Base-by-base conservation (phyloP, 768 basidiomycete species). In the Cyathus striatus region DNA sequence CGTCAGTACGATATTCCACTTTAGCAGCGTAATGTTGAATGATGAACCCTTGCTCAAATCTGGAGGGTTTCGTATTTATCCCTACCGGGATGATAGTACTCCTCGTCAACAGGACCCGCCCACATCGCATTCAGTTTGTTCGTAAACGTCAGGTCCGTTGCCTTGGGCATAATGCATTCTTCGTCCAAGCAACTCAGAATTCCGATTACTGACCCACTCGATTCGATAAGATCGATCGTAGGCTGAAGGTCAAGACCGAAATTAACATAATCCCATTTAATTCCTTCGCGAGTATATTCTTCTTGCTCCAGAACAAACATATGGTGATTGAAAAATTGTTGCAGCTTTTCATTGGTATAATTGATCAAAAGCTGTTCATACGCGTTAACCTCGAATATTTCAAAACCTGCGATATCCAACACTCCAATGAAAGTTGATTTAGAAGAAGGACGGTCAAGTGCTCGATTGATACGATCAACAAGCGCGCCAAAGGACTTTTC, bases 301-400 rank as follows among this genome's bases (percentile, higher is more conserved):
- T 99, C 96, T 59, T 99, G 96, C 69, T 99, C 96, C 24, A 98
- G 80, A 27, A 96, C 91, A 64, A 99, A 98, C 96, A 98, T 98
- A 61, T 98, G 96, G 63, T 98, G 92, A 56, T 98, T 99, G 78
- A 93, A 93, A 64, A 90, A 91, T 62, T 97, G 95, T 60, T 97
- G 95, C 6, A 98, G 76, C 58, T 89, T 95, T 76, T 99, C 96
- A 70, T 99, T 99, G 34, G 95, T 98, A 56, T 90, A 95, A 59
- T 99, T 99, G 78, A 99, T 99, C 54, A 95, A 78, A 21, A 99
- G 78, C 61, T 99, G 96, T 56, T 99, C 96, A 61, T 97, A 99
- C 6, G 86, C 86, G 61, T 97, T 97, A 54, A 85, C 73, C 42
- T 89, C 87, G 66, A 90, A 90, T 48, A 99, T 99, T 64, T 99